phyloP scores from a whole-genome alignment of 2,329 filamentous ascomycete genomes.

The Hypoxylon sp. region DNA sequence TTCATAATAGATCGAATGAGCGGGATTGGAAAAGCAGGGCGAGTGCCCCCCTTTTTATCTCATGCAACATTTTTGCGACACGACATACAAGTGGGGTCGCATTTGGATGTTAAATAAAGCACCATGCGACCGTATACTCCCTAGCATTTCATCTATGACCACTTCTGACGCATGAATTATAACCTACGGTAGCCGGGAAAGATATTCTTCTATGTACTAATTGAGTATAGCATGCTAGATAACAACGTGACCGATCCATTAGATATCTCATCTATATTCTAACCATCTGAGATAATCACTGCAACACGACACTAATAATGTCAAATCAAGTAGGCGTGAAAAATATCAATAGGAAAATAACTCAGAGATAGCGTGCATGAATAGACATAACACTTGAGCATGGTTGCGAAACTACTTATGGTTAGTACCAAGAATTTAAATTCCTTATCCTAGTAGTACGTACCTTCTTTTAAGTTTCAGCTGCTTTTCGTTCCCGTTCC shows the following conservation, averaged over 20 bases:
- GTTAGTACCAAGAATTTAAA: constrained; percentile 3
- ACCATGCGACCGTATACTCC: not conserved
- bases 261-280: not conserved
- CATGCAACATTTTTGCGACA: constrained; percentile 13
- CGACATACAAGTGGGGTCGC: constrained; percentile 4
- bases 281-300: constrained; percentile 18
- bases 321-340: not conserved
- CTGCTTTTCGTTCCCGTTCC: constrained; percentile 25
- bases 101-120: constrained; percentile 8
- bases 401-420: not conserved
- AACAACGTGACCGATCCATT: constrained; percentile 1
- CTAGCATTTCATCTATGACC: not conserved
- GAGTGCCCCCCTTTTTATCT: not conserved
- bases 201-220: not conserved
- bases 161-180: not conserved
- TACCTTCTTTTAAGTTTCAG: constrained; percentile 46
- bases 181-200: not conserved
- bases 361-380: not conserved
- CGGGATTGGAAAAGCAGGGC: not conserved
- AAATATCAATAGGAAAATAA: not conserved
- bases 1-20: not conserved
- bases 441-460: constrained; percentile 17
- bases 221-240: not conserved
- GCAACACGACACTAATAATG: not conserved
- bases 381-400: not conserved